Percentiles rank a stretch among this genome's conserved stretches.
phyloP scores from a whole-genome alignment of 208 protist species.

The Acanthamoeba lenticulata region DNA sequence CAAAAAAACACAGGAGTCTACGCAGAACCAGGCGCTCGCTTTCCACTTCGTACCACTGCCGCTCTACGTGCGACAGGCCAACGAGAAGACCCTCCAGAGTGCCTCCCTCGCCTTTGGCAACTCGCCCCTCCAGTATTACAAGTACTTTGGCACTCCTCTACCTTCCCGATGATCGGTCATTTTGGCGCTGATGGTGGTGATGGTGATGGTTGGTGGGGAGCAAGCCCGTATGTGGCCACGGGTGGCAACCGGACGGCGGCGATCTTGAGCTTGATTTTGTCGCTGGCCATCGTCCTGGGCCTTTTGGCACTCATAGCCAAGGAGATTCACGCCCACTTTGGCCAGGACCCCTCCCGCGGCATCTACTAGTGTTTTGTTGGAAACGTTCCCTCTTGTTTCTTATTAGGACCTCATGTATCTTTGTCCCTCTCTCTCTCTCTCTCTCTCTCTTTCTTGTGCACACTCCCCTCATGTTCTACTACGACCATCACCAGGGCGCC shows the following conservation, averaged over 20 bases:
- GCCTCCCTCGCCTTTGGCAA: not conserved
- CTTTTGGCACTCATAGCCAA: not conserved
- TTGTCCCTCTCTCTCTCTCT: too few relatives aligned
- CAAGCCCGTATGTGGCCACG: not conserved
- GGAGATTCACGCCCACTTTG: constrained; percentile 8
- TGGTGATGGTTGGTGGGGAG: not conserved
- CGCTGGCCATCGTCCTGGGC: not conserved
- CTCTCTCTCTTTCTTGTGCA: too few relatives aligned
- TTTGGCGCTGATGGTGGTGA: not conserved
- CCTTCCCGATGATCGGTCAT: not conserved
- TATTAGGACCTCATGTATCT: not conserved
- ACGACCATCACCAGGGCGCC: too few relatives aligned
- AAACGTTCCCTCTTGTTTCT: not conserved
- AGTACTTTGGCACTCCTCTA: not conserved
- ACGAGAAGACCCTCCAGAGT: not conserved
- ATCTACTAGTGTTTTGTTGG: not conserved
- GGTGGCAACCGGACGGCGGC: not conserved
- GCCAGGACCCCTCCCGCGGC: not conserved
- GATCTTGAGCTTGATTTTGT: constrained; percentile 1
- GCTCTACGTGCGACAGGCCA: not conserved
- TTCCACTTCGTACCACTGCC: constrained; percentile 21
- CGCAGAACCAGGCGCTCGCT: not conserved
- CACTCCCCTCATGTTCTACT: too few relatives aligned
- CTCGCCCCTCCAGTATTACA: not conserved
- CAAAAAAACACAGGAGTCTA: not conserved